Evolutionary conservation across 148 eudicot genomes (phyloP).

Genomic region (Dianthus caryophyllus): DNA sequence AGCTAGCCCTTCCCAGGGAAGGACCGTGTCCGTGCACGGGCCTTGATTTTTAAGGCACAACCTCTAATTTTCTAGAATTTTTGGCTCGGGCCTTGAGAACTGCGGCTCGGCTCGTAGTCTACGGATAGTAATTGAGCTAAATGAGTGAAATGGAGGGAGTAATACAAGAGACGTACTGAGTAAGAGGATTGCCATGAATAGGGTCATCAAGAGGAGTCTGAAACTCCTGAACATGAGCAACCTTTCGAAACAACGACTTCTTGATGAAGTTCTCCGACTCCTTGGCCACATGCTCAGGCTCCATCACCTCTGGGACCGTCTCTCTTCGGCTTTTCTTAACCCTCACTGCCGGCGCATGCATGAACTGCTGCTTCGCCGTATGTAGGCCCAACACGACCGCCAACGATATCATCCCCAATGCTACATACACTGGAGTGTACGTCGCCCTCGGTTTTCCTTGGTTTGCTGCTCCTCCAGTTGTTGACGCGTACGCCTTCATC

Average conservation of each 20-base stretch:
- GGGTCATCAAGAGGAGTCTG: slow-evolving; percentile 28
- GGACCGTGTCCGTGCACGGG: too few relatives aligned
- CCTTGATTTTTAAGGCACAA: too few relatives aligned
- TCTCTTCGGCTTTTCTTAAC: slow-evolving; percentile 59
- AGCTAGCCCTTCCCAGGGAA: too few relatives aligned
- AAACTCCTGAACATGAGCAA: slow-evolving; percentile 49
- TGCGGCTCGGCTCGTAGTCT: too few relatives aligned
- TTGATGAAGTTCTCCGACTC: slow-evolving; percentile 49
- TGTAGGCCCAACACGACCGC: slow-evolving; percentile 41
- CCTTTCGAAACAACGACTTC: slow-evolving; percentile 56
- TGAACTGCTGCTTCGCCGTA: slow-evolving; percentile 50
- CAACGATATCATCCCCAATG: slow-evolving; percentile 46
- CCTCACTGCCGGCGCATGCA: slow-evolving; percentile 44
- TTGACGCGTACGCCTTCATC: slow-evolving; percentile 33
- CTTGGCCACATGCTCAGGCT: slow-evolving; percentile 48
- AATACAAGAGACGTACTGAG: slow-evolving; percentile 18
- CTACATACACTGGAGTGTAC: slow-evolving; percentile 53
- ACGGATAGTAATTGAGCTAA: too few relatives aligned
- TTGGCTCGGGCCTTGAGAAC: too few relatives aligned
- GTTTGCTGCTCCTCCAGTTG: slow-evolving; percentile 8
- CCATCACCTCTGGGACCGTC: slow-evolving; percentile 61
- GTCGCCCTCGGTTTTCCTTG: slow-evolving; percentile 3
- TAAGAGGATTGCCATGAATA: slow-evolving; percentile 26
- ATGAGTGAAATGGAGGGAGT: too few relatives aligned
- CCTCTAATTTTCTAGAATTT: too few relatives aligned